These are phyloP conservation scores for Papiliotrema nemorosa DNA, from an alignment of 1,284 basidiomycete genomes.

Conservation along the genomic window DNA sequence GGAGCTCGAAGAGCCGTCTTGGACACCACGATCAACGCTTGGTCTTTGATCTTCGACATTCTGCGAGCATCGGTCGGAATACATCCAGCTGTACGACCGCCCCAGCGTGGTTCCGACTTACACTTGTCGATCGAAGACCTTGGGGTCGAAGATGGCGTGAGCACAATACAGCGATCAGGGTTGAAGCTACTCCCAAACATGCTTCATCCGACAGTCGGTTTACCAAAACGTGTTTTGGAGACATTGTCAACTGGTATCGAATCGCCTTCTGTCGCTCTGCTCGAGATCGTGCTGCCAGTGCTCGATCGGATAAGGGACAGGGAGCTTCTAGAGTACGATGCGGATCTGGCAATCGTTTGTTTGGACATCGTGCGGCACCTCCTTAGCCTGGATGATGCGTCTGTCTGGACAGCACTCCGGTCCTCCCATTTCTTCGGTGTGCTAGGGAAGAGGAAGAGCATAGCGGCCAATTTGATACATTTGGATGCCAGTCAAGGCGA, in stretches of 20 bases:
- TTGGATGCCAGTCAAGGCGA: constrained; percentile 28
- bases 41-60: constrained; percentile 36
- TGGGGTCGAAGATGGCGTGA: constrained; percentile 21
- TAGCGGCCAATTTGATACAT: constrained; percentile 29
- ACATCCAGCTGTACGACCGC: neutral
- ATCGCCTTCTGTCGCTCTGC: neutral
- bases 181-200: constrained; percentile 28
- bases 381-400: neutral
- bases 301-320: constrained; percentile 4
- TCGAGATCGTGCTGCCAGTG: constrained; percentile 26
- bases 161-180: constrained; percentile 25
- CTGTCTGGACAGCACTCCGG: constrained; percentile 33
- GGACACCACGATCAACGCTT: constrained; percentile 25
- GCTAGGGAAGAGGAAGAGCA: constrained; percentile 22
- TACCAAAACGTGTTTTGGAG: constrained; percentile 4
- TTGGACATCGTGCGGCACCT: constrained; percentile 36
- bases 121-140: constrained; percentile 29
- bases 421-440: constrained; percentile 38
- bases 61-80: constrained; percentile 29
- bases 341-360: neutral
- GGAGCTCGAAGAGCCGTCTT: neutral
- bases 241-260: neutral
- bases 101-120: constrained; percentile 5
- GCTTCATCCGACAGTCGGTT: constrained; percentile 21
- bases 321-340: neutral